These are phyloP conservation scores for Geotrichum bryndzae DNA, from an alignment of 1,139 yeast genomes.

Conservation along the genomic window DNA sequence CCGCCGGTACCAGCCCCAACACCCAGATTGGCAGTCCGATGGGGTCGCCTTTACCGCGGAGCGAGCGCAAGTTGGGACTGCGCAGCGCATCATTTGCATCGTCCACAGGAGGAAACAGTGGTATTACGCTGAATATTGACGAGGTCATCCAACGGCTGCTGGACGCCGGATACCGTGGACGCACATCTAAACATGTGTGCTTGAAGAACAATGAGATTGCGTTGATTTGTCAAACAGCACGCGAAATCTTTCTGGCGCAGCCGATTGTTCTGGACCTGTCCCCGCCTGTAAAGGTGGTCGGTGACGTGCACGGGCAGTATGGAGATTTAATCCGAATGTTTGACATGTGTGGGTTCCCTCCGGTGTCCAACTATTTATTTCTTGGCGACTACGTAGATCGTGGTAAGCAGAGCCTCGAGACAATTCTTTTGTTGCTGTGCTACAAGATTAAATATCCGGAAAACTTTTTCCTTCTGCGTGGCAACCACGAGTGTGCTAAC, in stretches of 20 bases:
- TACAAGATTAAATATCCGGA: constrained; percentile 95
- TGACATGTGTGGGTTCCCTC: constrained; percentile 98
- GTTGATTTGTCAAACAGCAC: constrained; percentile 73
- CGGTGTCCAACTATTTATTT: constrained; percentile 83
- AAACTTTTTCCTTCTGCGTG: constrained; percentile 84
- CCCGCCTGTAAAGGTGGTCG: constrained; percentile 95
- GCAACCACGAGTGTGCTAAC: constrained; percentile 96
- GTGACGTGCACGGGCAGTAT: constrained; percentile 96
- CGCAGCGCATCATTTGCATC: constrained; percentile 10
- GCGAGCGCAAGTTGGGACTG: constrained; percentile 4
- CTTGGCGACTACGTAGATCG: constrained; percentile 96
- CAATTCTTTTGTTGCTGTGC: constrained; percentile 75
- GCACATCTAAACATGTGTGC: constrained; percentile 83
- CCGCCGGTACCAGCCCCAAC: constrained; percentile 1
- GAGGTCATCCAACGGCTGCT: constrained; percentile 80
- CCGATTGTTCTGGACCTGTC: constrained; percentile 83
- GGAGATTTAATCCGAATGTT: constrained; percentile 85
- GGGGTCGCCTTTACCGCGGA: constrained; percentile 14
- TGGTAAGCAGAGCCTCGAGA: constrained; percentile 90
- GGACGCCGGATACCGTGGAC: constrained; percentile 94
- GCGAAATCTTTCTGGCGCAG: constrained; percentile 82
- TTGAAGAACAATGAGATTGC: constrained; percentile 83
- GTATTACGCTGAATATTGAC: constrained; percentile 61
- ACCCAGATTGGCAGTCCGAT: constrained; percentile 8
- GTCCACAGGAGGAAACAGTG: constrained; percentile 10